Evolutionary conservation across 768 basidiomycete genomes (phyloP).

Genomic region (Lentinus tigrinus): DNA sequence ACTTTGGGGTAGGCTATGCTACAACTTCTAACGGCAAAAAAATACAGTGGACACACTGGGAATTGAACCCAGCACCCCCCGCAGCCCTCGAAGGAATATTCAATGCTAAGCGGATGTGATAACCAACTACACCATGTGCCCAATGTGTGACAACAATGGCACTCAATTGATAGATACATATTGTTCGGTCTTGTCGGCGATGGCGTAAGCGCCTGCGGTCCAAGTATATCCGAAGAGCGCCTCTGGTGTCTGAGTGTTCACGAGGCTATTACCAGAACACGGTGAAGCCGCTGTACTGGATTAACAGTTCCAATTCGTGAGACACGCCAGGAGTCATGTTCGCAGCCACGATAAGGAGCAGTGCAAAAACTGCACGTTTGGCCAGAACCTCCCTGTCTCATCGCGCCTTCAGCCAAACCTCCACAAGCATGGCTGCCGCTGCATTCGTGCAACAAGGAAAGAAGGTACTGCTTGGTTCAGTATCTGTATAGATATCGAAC

Average conservation of each 20-base stretch:
- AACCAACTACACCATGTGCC: conserved; percentile 37
- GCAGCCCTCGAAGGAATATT: conserved; percentile 1
- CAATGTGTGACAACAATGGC: neutral
- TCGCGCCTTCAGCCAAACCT: conserved; percentile 10
- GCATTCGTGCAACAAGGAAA: conserved; percentile 46
- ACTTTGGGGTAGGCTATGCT: neutral
- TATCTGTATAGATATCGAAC: neutral
- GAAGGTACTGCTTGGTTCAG: conserved; percentile 33
- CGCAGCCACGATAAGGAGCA: neutral
- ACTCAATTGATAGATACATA: too few relatives aligned
- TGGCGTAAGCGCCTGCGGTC: too few relatives aligned
- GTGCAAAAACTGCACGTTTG: neutral
- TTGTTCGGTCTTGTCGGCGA: too few relatives aligned
- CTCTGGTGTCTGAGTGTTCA: neutral
- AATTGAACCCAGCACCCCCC: conserved; percentile 22
- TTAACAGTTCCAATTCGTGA: too few relatives aligned
- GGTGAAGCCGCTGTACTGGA: too few relatives aligned
- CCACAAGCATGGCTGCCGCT: conserved; percentile 33
- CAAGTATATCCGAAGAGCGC: neutral
- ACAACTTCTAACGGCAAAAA: neutral
- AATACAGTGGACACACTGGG: conserved; percentile 14
- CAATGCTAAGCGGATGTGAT: conserved; percentile 33
- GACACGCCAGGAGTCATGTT: neutral
- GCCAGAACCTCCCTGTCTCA: neutral
- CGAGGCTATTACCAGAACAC: neutral